These are phyloP conservation scores for Sorghum bicolor DNA, from an alignment of 176 grass and related monocot genomes.

Conservation along the genomic window DNA sequence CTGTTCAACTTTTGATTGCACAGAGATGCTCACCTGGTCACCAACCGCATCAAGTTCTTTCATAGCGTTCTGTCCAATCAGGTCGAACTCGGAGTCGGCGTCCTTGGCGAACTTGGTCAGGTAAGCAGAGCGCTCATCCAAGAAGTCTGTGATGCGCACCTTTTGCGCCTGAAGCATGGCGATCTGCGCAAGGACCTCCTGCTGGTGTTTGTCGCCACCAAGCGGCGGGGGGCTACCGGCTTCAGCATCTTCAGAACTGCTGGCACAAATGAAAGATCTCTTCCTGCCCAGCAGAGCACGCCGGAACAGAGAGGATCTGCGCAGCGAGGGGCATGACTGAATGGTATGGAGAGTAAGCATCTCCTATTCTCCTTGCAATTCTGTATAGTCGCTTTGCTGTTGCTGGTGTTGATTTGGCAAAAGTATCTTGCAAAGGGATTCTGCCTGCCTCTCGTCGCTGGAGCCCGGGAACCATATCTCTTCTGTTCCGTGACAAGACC, in stretches of 20 bases:
- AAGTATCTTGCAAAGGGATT: conserved; percentile 6
- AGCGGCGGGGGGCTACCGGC: conserved; percentile 14
- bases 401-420: conserved; percentile 31
- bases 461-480: conserved; percentile 40
- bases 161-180: conserved; percentile 83
- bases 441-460: conserved; percentile 36
- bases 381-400: conserved; percentile 3
- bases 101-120: conserved; percentile 83
- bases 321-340: conserved; percentile 37
- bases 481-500: conserved; percentile 20
- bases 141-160: conserved; percentile 67
- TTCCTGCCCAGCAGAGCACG: conserved; percentile 25
- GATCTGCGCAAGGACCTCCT: conserved; percentile 71
- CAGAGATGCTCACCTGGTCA: conserved; percentile 49
- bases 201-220: conserved; percentile 60
- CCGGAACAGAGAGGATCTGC: conserved; percentile 24
- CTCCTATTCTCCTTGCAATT: conserved; percentile 43
- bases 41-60: conserved; percentile 72
- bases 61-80: conserved; percentile 80
- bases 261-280: conserved; percentile 25
- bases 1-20: not conserved
- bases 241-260: conserved; percentile 49
- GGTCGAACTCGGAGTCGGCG: conserved; percentile 65
- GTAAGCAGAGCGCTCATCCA: conserved; percentile 69
- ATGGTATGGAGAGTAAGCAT: conserved; percentile 72